Base-by-base conservation (phyloP, 495 filamentous ascomycete species). In the Neurospora tetrasperma region DNA sequence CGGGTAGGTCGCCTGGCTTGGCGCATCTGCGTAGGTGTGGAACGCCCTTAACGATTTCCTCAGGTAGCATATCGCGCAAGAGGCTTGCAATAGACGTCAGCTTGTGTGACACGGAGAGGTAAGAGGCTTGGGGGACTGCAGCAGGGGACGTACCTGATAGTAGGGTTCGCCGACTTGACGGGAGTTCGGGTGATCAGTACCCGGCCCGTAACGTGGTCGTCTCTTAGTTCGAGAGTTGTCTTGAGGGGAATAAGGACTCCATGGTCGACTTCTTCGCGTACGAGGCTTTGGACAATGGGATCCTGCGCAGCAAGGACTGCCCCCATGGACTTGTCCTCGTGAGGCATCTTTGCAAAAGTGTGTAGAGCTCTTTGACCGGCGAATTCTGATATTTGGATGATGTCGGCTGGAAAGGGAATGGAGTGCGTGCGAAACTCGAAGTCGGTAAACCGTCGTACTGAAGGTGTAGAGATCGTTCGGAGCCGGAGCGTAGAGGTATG, bases 1-100 rank as follows among this genome's bases (percentile, higher is more conserved):
- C 78, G 43, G 94, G 92, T 6, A 98, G 84, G 75, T 89, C 89
- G 44, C 86, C 85, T 39, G 84, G 87, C 79, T 93, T 95, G 62
- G 89, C 90, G 73, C 96, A 92, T 70, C 94, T 89, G 62, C 93
- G 90, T 23, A 98, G 87, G 80, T 99, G 96, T 77, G 88, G 86
- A 42, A 94, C 83, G 73, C 90, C 87, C 71, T 87, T 85, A 76
- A 85, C 83, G n/a, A 85, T 81, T 76, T 88, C 83, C 76, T 87
- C 86, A 42, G 87, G 88, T 66, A 89, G 83, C 69, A 86, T 75
- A 31, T 75, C 74, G 74, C 85, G 81, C 71, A 89, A 73, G 40
- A 82, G 70, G 46, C 87, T 89, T 73, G 42, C 44, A 46, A 38
- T 41, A 39, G 40, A 40, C 1, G 66, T 75, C 16, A 72, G 78